phyloP scores from a whole-genome alignment of 352 stramenopile species.

The Nothophytophthora sp. region DNA sequence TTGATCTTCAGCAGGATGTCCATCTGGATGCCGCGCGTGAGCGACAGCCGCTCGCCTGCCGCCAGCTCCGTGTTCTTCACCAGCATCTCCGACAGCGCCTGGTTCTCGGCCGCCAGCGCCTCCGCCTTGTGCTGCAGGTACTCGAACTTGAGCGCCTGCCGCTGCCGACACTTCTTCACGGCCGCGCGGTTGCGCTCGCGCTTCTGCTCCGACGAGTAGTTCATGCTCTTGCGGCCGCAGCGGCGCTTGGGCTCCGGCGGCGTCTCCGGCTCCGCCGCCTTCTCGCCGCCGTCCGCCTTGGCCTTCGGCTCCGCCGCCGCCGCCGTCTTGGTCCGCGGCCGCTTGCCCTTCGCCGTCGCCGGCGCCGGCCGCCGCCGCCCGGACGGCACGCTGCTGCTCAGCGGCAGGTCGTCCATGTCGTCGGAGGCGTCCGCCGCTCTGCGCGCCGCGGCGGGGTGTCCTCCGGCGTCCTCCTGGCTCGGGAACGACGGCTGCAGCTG shows the following conservation, averaged over 20 bases:
- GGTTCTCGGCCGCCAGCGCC: constrained; percentile 66
- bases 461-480: neutral
- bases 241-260: constrained; percentile 53
- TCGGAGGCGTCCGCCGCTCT: neutral
- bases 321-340: constrained; percentile 2
- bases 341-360: constrained; percentile 12
- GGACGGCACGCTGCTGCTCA: neutral
- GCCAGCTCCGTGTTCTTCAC: constrained; percentile 69
- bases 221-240: constrained; percentile 86
- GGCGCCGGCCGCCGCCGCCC: constrained; percentile 4
- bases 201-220: constrained; percentile 85
- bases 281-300: constrained; percentile 15
- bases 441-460: constrained; percentile 6
- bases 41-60: constrained; percentile 50
- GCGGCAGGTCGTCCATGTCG: neutral
- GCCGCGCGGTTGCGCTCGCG: constrained; percentile 82
- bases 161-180: constrained; percentile 84
- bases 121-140: constrained; percentile 79
- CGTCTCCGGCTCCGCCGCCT: neutral
- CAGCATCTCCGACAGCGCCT: constrained; percentile 70
- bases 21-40: constrained; percentile 86
- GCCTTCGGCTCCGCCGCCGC: neutral
- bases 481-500: constrained; percentile 18
- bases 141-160: constrained; percentile 80
- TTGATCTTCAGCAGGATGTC: constrained; percentile 89